Evolutionary conservation across 768 basidiomycete genomes (phyloP).

Genomic region (Russula ochroleuca): DNA sequence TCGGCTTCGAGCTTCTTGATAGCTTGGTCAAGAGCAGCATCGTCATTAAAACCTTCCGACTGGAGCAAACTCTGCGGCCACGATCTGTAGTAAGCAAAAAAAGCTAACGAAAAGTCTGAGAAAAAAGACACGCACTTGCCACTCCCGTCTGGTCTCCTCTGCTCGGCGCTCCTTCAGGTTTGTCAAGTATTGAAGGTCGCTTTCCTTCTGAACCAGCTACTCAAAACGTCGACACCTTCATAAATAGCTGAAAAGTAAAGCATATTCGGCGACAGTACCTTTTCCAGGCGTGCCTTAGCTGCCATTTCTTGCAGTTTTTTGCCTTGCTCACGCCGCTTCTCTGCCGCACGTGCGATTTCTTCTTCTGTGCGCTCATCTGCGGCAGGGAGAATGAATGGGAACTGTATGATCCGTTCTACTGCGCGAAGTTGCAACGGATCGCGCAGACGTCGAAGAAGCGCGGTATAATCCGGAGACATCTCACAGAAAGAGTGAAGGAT

Average conservation of each 20-base stretch:
- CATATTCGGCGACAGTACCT: conserved; percentile 44
- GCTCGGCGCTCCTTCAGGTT: conserved; percentile 59
- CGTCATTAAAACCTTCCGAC: conserved; percentile 70
- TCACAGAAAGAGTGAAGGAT: conserved; percentile 86
- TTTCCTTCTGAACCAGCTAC: conserved; percentile 73
- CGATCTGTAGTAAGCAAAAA: conserved; percentile 2
- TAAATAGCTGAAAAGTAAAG: neutral
- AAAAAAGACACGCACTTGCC: conserved; percentile 47
- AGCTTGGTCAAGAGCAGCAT: conserved; percentile 69
- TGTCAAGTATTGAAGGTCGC: conserved; percentile 59
- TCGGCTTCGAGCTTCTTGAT: conserved; percentile 84
- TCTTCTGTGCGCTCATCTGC: conserved; percentile 88
- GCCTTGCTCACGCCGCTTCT: conserved; percentile 82
- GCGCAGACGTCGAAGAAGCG: conserved; percentile 60
- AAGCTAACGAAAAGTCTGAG: neutral
- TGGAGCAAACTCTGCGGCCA: conserved; percentile 53
- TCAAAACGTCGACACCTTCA: neutral
- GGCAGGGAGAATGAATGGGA: conserved; percentile 65
- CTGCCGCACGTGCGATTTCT: conserved; percentile 70
- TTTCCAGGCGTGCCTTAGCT: conserved; percentile 78
- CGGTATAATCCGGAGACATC: conserved; percentile 72
- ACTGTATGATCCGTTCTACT: conserved; percentile 75
- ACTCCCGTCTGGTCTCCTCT: conserved; percentile 66
- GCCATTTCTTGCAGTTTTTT: conserved; percentile 87
- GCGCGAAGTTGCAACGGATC: conserved; percentile 61